Base-by-base conservation (phyloP, 148 eudicot genomes). In the Bassia scoparia region DNA sequence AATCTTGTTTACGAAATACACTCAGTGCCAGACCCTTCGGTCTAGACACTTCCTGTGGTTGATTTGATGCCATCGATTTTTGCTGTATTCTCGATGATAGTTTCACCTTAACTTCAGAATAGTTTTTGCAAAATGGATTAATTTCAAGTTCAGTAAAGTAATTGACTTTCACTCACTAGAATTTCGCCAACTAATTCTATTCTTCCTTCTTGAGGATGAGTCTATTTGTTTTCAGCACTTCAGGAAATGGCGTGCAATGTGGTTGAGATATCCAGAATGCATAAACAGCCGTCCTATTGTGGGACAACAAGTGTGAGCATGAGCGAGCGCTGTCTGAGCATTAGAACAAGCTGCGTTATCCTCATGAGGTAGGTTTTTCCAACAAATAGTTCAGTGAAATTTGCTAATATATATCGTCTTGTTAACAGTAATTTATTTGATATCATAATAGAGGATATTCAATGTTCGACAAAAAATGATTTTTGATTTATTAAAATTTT, bases 301-400 rank as follows among this genome's bases (percentile, higher is more conserved):
- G 72, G 99, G 99, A 96, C 99, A 73, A 96, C 99, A 37, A 96
- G 99, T 67, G 97, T 96, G 71, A 97, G 92, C 84, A 96, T 88
- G 81, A 96, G 97, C 67, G 99, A 96, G 83, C 88, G 63, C 75
- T 96, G 77, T 92, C 99, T 73, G 80, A 76, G 81, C 94, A 88
- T 83, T 96, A 72, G 88, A n/a, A 80, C 89, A 96, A 89, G 95
- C 87, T 75, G 96, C n/a, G 89, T 63, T 85, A 92, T 72, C 84
- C 92, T 56, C 97, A 96, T 69, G 97, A 96, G 99, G 99, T 92
- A 75, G 67, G 61, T n/a, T 21, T 55, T 63, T 50, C 43, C 44
- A 60, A 35, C 64, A 38, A n/a, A 23, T 24, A 38, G 15, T 48
- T 23, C 21, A 46, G 16, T 33, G 29, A 14, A 33, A 66, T 14